phyloP scores from a whole-genome alignment of 148 eudicot species.

The Tetragonia tetragonoides region DNA sequence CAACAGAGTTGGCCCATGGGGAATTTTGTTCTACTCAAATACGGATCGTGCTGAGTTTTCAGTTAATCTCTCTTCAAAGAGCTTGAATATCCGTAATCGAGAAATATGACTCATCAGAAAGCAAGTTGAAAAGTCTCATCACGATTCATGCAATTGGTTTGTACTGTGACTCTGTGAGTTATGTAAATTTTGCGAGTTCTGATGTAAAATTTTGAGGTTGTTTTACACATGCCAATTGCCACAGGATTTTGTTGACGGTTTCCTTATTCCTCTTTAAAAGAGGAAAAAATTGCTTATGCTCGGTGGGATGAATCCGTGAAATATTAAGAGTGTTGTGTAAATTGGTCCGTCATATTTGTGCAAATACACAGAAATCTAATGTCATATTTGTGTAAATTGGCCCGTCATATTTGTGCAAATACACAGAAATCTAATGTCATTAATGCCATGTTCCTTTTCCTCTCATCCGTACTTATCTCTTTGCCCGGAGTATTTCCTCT shows the following conservation, averaged over 20 bases:
- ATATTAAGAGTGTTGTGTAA: background rate
- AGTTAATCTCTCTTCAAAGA: background rate
- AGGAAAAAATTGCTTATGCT: background rate
- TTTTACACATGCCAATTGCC: background rate
- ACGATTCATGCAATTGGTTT: slow-evolving; percentile 1
- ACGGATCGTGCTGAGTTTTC: background rate
- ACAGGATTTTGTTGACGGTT: background rate
- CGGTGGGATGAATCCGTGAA: background rate
- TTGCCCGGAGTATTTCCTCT: no score
- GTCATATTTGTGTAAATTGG: slow-evolving; percentile 12
- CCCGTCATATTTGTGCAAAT: background rate
- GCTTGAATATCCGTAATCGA: background rate
- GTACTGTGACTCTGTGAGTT: background rate
- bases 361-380: no score
- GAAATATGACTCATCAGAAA: background rate
- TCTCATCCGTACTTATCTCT: no score
- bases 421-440: no score
- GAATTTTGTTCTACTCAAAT: background rate
- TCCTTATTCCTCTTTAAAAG: background rate
- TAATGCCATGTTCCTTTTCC: no score
- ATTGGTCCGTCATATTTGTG: background rate
- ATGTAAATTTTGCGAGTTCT: slow-evolving; percentile 11
- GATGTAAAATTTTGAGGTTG: slow-evolving; percentile 6
- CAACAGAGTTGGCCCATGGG: no score
- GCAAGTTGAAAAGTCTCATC: background rate